Conservation (phyloP, 129 eudicot genomes). For the Scalesia atractyloides region DNA sequence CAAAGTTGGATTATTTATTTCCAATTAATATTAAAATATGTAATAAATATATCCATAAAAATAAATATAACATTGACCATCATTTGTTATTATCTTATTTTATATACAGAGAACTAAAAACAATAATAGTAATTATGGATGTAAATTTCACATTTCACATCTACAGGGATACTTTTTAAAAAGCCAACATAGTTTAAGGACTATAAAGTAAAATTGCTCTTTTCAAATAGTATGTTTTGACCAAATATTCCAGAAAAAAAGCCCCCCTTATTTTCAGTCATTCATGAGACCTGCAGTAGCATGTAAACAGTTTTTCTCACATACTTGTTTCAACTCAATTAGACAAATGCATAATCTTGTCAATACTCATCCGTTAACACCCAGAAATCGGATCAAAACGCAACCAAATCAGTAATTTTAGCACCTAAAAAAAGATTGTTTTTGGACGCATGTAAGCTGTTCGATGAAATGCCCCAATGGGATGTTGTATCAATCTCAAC, state of each 20-base stretch:
- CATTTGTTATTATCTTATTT: too few species aligned
- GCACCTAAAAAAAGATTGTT: neutral
- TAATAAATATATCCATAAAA: too few species aligned
- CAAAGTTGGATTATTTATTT: too few species aligned
- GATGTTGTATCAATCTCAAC: constrained; percentile 55
- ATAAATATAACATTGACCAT: too few species aligned
- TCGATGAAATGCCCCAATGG: constrained; percentile 62
- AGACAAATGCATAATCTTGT: neutral
- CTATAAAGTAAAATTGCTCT: neutral
- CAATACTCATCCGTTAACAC: constrained; percentile 5
- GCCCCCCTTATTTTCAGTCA: constrained; percentile 6
- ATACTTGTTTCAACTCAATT: constrained; percentile 14
- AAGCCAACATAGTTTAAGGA: constrained; percentile 8
- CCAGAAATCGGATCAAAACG: constrained; percentile 19
- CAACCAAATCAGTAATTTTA: constrained; percentile 7
- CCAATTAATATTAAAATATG: too few species aligned
- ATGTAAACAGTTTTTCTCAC: constrained; percentile 19
- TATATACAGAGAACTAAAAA: neutral
- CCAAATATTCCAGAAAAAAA: neutral
- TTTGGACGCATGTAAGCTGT: constrained; percentile 43
- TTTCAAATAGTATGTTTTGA: neutral
- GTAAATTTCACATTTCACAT: neutral
- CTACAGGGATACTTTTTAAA: neutral
- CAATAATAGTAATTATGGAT: neutral
- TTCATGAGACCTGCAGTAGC: constrained; percentile 30